Conservation (phyloP, 2,329 filamentous ascomycete genomes). For the Knoxdaviesia proteae region DNA sequence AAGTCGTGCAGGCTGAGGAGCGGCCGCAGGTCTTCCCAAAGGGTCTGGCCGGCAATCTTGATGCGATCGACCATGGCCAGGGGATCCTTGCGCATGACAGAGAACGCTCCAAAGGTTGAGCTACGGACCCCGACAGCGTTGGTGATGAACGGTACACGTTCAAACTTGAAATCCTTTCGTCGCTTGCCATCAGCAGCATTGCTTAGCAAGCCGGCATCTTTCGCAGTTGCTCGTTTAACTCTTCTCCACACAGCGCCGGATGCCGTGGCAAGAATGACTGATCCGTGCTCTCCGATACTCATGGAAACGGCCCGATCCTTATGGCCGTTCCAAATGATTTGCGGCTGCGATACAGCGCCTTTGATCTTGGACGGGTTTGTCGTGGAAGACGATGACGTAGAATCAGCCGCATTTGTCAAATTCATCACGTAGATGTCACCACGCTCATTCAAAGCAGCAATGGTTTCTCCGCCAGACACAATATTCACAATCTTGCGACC, state of each 20-base stretch:
- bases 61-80: slow-evolving; percentile 59
- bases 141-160: slow-evolving; percentile 72
- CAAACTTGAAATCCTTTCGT: slow-evolving; percentile 85
- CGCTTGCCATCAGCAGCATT: slow-evolving; percentile 29
- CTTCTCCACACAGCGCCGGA: slow-evolving; percentile 87
- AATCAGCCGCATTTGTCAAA: slow-evolving; percentile 47
- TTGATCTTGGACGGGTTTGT: slow-evolving; percentile 86
- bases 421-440: slow-evolving; percentile 79
- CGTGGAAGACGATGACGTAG: slow-evolving; percentile 46
- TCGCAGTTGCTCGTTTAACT: slow-evolving; percentile 62
- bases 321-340: slow-evolving; percentile 72
- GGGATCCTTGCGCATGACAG: slow-evolving; percentile 66
- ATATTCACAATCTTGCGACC: slow-evolving; percentile 45
- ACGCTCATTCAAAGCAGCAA: slow-evolving; percentile 64
- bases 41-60: slow-evolving; percentile 37
- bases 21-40: slow-evolving; percentile 55
- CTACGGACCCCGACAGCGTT: slow-evolving; percentile 68
- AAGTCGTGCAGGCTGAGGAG: slow-evolving; percentile 50
- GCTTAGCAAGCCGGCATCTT: slow-evolving; percentile 28
- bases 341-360: slow-evolving; percentile 55
- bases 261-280: slow-evolving; percentile 80
- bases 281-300: slow-evolving; percentile 76
- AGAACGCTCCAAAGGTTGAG: slow-evolving; percentile 77
- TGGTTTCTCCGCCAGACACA: slow-evolving; percentile 71
- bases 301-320: slow-evolving; percentile 78